Percentiles rank a stretch among this genome's conserved stretches.
Evolutionary conservation across 495 filamentous ascomycete genomes (phyloP).

Genomic region (Haplographium delicatum): DNA sequence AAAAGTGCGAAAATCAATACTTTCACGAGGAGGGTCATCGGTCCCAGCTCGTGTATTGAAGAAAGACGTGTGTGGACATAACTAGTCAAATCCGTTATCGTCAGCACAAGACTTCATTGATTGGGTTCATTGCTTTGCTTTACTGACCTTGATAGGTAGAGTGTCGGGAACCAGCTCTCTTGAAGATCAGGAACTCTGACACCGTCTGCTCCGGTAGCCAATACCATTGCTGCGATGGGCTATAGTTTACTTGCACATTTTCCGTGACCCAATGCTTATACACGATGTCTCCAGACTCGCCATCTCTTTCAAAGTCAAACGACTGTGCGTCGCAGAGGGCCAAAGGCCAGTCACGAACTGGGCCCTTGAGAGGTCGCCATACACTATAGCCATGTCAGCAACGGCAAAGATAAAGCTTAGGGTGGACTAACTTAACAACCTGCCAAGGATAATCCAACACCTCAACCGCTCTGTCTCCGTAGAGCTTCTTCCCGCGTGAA

Average conservation of each 20-base stretch:
- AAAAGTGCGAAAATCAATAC: background rate
- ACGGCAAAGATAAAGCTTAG: background rate
- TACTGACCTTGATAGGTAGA: background rate
- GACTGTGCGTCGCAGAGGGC: conserved; percentile 28
- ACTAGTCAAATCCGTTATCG: background rate
- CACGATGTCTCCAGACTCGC: conserved; percentile 11
- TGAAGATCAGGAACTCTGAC: conserved; percentile 30
- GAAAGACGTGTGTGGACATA: background rate
- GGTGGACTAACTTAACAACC: conserved; percentile 1
- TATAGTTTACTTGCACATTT: conserved; percentile 12
- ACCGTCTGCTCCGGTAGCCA: conserved; percentile 26
- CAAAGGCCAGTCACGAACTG: conserved; percentile 26
- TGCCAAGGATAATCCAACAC: background rate
- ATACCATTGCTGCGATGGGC: conserved; percentile 26
- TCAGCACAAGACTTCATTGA: too few species aligned
- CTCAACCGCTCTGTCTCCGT: background rate
- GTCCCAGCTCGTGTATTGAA: background rate
- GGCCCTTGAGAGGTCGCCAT: conserved; percentile 24
- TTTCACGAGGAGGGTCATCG: background rate
- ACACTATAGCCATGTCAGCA: conserved; percentile 9
- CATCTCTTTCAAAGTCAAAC: conserved; percentile 18
- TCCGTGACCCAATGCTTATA: conserved; percentile 6
- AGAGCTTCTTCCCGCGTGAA: background rate
- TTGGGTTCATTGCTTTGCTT: background rate
- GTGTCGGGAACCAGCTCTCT: conserved; percentile 23